Base-by-base conservation (phyloP, 2,329 filamentous ascomycete species). In the Xylariaceae sp. region DNA sequence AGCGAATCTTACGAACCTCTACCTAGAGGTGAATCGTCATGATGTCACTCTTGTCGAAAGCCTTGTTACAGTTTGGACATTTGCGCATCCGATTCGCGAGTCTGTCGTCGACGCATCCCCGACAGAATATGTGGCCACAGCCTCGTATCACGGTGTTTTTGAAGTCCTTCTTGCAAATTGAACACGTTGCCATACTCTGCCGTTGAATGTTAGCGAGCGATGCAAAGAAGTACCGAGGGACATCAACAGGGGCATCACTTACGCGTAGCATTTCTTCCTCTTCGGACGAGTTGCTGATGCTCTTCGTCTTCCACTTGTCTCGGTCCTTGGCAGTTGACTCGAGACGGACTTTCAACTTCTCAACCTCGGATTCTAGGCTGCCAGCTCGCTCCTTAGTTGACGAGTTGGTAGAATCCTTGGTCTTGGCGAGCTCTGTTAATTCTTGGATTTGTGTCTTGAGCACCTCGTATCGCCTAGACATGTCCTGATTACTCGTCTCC, bases 71-170 rank as follows among this genome's bases (percentile, higher is more conserved):
- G 62, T 90, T 93, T 2, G 94, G 94, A 66, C 94, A 99, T 71
- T 97, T 97, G 60, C 94, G 83, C 74, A 93, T 92, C 34, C 94
- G 88, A 65, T 94, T 96, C 42, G 84, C 84, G 56, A 97, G 85
- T 51, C 94, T 86, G 65, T 95, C 88, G 59, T 96, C 90, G 19
- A 97, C 88, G 68, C 94, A 99, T 44, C 85, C 81, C 66, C 87
- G 86, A 79, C 94, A 99, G 71, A 97, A 96, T 45, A 96, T 83
- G 70, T 99, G 94, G 1, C 94, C 94, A 69, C 94, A 99, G 1
- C 89, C 91, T 73, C 94, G 95, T 69, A 99, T 81, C 10, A 87
- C 88, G 1, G 92, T 96, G 66, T 97, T 90, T 72, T 97, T 97
- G 75, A 97, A 92, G 61, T 93, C 90, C 65, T 84, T 87, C 61